phyloP scores from a whole-genome alignment of 2,329 filamentous ascomycete genomes.

The Hypoxylon sp. region DNA sequence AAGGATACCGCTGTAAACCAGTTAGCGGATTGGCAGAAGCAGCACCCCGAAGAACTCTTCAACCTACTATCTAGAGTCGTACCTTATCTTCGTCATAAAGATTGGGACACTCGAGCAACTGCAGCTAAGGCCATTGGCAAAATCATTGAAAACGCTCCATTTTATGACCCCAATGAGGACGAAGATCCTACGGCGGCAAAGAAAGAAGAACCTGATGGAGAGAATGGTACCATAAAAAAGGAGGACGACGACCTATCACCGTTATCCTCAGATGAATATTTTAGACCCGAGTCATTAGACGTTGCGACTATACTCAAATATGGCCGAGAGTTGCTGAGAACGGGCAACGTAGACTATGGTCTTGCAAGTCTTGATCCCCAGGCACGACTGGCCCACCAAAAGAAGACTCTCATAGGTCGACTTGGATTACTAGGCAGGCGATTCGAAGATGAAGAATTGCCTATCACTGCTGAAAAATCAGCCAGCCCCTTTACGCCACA shows the following conservation, averaged over 20 bases:
- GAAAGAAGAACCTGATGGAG: constrained; percentile 59
- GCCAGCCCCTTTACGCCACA: constrained; percentile 62
- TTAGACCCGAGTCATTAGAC: constrained; percentile 82
- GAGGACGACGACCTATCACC: constrained; percentile 70
- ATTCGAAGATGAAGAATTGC: constrained; percentile 85
- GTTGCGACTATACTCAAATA: constrained; percentile 84
- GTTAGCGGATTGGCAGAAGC: constrained; percentile 96
- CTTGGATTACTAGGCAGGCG: constrained; percentile 88
- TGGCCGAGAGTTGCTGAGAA: constrained; percentile 87
- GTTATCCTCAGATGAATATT: constrained; percentile 71
- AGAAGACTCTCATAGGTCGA: constrained; percentile 86
- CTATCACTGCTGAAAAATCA: constrained; percentile 72
- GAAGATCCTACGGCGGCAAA: constrained; percentile 67
- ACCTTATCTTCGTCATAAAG: constrained; percentile 94
- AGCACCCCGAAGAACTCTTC: constrained; percentile 97
- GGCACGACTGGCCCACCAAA: constrained; percentile 85
- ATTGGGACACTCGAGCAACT: constrained; percentile 96
- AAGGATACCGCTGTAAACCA: constrained; percentile 97
- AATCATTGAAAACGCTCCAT: constrained; percentile 89
- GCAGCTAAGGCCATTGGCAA: constrained; percentile 94
- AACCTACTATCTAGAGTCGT: constrained; percentile 93
- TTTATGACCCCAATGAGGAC: constrained; percentile 88
- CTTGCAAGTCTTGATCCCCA: constrained; percentile 86
- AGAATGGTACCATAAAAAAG: constrained; percentile 68
- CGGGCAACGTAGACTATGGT: constrained; percentile 87